A percentile compares a stretch with the other conserved stretches of the same genome.
Conservation (phyloP, 495 filamentous ascomycete species). For the Pseudomonodictys pantanalensis region DNA sequence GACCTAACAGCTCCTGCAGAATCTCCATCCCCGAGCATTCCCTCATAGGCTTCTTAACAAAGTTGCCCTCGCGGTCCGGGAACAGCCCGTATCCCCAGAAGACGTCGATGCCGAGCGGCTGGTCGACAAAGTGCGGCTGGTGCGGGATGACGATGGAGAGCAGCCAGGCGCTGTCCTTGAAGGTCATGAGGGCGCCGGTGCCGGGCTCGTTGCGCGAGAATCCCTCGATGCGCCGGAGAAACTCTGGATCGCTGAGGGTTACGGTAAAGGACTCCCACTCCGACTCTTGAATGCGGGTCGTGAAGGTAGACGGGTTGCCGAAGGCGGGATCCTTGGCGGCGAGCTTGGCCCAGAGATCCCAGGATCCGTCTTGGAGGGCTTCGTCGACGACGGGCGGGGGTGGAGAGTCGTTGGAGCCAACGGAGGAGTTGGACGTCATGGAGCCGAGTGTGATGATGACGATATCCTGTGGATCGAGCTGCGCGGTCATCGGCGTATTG, state of each 20-base stretch:
- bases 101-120: constrained; percentile 3
- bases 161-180: constrained; percentile 43
- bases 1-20: constrained; percentile 40
- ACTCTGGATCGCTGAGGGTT: constrained; percentile 39
- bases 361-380: constrained; percentile 8
- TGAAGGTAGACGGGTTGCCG: constrained; percentile 44
- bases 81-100: constrained; percentile 42
- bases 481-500: constrained; percentile 20
- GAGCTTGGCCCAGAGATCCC: constrained; percentile 19
- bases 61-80: constrained; percentile 36
- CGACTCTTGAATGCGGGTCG: constrained; percentile 38
- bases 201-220: constrained; percentile 40
- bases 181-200: constrained; percentile 39
- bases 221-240: constrained; percentile 35
- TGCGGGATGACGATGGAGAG: constrained; percentile 43
- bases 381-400: constrained; percentile 5
- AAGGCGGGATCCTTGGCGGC: constrained; percentile 26
- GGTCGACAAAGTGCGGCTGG: constrained; percentile 39
- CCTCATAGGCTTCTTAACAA: constrained; percentile 44
- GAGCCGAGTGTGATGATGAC: constrained; percentile 16
- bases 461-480: constrained; percentile 19
- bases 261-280: constrained; percentile 44
- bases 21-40: constrained; percentile 45
- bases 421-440: constrained; percentile 11
- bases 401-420: constrained; percentile 10